Evolutionary conservation across 495 filamentous ascomycete species (phyloP).

Genomic region (Aspergillus hancockii): DNA sequence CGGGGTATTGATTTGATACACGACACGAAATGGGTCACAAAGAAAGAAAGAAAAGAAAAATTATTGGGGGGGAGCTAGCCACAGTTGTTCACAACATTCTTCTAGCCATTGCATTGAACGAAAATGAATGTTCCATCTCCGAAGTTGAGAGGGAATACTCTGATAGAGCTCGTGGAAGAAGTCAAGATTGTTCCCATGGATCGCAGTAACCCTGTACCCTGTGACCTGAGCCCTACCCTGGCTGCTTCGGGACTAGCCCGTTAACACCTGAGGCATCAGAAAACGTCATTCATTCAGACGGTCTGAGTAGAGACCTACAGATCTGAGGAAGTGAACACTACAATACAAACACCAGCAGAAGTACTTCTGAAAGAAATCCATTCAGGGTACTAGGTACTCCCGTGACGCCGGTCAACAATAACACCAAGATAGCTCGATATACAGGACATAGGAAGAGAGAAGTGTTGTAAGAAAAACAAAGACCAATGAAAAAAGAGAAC

Average conservation of each 20-base stretch:
- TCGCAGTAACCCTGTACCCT: conserved; percentile 33
- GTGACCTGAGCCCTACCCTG: conserved; percentile 33
- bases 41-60: conserved; percentile 2
- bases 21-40: background rate
- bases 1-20: background rate
- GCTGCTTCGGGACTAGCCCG: conserved; percentile 5
- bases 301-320: too few species aligned
- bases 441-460: conserved; percentile 7
- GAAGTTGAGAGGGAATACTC: background rate
- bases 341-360: too few species aligned
- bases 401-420: background rate
- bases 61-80: conserved; percentile 1
- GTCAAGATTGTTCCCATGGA: background rate
- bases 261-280: background rate
- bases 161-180: conserved; percentile 1
- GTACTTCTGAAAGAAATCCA: background rate
- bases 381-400: background rate
- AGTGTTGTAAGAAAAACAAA: conserved; percentile 14
- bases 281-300: background rate
- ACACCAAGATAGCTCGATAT: conserved; percentile 15
- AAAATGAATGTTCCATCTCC: background rate
- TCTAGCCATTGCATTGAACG: background rate
- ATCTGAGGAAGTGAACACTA: too few species aligned
- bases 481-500: background rate
- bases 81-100: background rate